Base-by-base conservation (phyloP, 805 yeast genomes). In the Phaffomyces antillensis region DNA sequence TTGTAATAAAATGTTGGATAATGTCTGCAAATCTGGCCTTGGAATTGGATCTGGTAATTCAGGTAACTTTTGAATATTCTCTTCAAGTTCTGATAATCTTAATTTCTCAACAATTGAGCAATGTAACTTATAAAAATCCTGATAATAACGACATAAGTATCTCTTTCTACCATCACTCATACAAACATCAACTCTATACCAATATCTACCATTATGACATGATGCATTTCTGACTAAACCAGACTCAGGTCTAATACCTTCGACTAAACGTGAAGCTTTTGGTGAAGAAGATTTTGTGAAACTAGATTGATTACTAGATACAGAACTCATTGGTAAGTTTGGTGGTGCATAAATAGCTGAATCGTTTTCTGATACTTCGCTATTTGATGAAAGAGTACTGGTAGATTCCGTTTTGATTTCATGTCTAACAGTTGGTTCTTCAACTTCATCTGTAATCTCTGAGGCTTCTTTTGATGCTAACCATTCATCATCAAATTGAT, bases 51-150 rank as follows among this genome's bases (percentile, higher is more conserved):
- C 73, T 17, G 79, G 79, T 30, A 75, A 51, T 26, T 55, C 56
- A 18, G 79, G 79, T 15, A 73, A 45, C 20, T 48, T 46, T 20
- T 36, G 42, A 11, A 37, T 38, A 2, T 41, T 41, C 10, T 41
- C 42, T 13, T 47, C 51, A n/a, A 45, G 24, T 23, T 45, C 49
- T 15, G 45, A 44, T 6, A 37, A 32, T 26, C 46, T 42, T 43
- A 61, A 34, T 31, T 49, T 44, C 32, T 58, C 59, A 23, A 64
- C 52, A 23, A 71, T 51, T 17, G 61, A 42, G 17, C 66, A 58
- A 46, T 74, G 78, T 20, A 75, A 55, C 42, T 70, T 68, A 54
- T 73, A 71, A 43, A 76, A 73, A 50, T 75, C 80, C 53, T 72
- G 75, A 51, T 74, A 76, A 55, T 69, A 75, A 16, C 79, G 63